Conservation (phyloP, 495 filamentous ascomycete species). For the Friedmanniomyces endolithicus region DNA sequence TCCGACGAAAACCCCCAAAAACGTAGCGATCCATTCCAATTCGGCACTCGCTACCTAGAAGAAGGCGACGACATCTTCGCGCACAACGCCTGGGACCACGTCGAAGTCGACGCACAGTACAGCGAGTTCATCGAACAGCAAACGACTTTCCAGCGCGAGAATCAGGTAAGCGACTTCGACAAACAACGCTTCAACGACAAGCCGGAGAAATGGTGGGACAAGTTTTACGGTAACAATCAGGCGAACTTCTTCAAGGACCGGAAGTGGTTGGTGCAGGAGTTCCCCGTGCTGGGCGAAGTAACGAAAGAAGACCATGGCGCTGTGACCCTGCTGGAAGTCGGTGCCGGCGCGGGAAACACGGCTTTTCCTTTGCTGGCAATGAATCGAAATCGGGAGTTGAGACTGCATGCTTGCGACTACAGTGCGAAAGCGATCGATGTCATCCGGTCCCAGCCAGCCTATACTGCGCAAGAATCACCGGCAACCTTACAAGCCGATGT, state of each 20-base stretch:
- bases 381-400: constrained; percentile 69
- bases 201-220: constrained; percentile 91
- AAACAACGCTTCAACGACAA: constrained; percentile 71
- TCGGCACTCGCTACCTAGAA: constrained; percentile 76
- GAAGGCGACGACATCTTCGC: constrained; percentile 77
- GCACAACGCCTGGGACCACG: constrained; percentile 98
- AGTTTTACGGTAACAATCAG: constrained; percentile 91
- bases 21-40: constrained; percentile 82
- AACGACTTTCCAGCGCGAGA: constrained; percentile 64
- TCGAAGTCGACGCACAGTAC: constrained; percentile 74
- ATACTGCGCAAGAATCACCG: constrained; percentile 41
- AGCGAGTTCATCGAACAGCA: constrained; percentile 68
- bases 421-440: constrained; percentile 81
- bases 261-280: constrained; percentile 93
- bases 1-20: constrained; percentile 40
- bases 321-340: constrained; percentile 68
- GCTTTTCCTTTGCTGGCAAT: constrained; percentile 74
- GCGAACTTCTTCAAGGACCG: constrained; percentile 97
- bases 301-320: constrained; percentile 50
- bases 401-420: constrained; percentile 85
- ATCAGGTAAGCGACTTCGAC: constrained; percentile 80
- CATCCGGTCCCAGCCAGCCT: constrained; percentile 60
- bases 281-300: constrained; percentile 64
- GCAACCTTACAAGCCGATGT: constrained; percentile 70
- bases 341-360: constrained; percentile 91